Percentiles rank a stretch among this genome's conserved stretches.
Conservation (phyloP, 1,284 basidiomycete species). For the Porodaedalea pini region DNA sequence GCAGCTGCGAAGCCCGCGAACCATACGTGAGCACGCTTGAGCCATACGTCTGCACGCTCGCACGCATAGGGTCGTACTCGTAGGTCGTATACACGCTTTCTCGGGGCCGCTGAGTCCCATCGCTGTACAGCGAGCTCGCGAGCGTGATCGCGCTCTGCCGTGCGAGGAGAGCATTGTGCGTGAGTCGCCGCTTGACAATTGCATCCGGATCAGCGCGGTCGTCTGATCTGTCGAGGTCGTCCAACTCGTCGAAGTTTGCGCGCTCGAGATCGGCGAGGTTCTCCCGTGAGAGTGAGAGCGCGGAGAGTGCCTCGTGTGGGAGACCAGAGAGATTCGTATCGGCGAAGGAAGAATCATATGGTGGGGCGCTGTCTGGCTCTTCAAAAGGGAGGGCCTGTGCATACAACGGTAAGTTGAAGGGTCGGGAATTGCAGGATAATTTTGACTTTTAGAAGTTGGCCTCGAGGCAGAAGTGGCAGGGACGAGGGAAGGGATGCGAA, state of each 20-base stretch:
- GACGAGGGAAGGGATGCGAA: background rate
- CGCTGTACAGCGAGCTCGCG: conserved; percentile 7
- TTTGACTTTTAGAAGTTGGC: background rate
- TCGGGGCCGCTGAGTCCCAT: background rate
- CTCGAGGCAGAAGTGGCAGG: background rate
- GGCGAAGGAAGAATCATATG: background rate
- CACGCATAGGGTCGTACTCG: conserved; percentile 7
- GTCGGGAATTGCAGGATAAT: background rate
- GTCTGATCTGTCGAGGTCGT: conserved; percentile 12
- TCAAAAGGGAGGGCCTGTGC: no score
- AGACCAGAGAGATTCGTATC: background rate
- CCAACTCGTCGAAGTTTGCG: background rate
- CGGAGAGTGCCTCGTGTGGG: conserved; percentile 1
- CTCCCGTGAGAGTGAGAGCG: background rate
- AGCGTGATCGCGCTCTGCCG: conserved; percentile 8
- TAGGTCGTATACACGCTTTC: conserved; percentile 4
- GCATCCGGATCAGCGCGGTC: conserved; percentile 11
- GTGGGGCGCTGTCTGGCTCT: background rate
- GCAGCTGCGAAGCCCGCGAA: conserved; percentile 7
- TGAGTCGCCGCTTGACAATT: conserved; percentile 6
- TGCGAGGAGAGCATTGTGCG: conserved; percentile 6
- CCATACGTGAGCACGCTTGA: conserved; percentile 17
- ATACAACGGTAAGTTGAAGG: background rate
- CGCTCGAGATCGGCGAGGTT: background rate
- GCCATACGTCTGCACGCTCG: conserved; percentile 17